phyloP scores from a whole-genome alignment of 345 rosid species.

The Gossypium australe region DNA sequence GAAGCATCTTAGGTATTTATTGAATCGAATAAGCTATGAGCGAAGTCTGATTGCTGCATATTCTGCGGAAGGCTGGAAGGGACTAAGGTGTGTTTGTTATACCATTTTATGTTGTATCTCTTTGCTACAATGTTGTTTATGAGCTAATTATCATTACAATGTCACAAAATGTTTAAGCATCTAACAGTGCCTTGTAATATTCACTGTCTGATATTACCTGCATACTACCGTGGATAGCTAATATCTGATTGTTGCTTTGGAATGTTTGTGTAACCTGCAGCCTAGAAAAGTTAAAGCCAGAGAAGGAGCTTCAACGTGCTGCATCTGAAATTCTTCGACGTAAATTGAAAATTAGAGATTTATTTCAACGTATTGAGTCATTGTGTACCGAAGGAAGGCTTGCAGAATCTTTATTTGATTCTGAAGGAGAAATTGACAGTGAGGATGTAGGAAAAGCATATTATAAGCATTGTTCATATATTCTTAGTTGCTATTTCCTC shows the following conservation, averaged over 20 bases:
- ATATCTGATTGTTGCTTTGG: slow-evolving; percentile 9
- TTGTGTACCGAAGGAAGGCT: slow-evolving; percentile 78
- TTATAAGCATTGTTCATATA: slow-evolving; percentile 12
- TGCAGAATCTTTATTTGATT: slow-evolving; percentile 77
- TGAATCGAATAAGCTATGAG: slow-evolving; percentile 71
- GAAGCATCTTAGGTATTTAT: slow-evolving; percentile 63
- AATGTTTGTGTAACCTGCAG: slow-evolving; percentile 37
- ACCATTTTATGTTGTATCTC: neutral
- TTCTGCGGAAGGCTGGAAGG: slow-evolving; percentile 99
- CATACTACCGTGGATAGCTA: neutral
- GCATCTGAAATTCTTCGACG: slow-evolving; percentile 64
- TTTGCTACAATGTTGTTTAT: neutral
- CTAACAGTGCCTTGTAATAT: neutral
- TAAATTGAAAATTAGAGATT: slow-evolving; percentile 78
- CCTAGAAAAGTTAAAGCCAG: slow-evolving; percentile 86
- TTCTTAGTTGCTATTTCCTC: neutral
- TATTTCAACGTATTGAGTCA: slow-evolving; percentile 67
- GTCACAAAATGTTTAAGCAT: neutral
- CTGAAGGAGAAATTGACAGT: slow-evolving; percentile 85
- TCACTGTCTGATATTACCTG: neutral
- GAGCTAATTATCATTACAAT: neutral
- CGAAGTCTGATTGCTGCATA: slow-evolving; percentile 81
- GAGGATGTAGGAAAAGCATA: slow-evolving; percentile 74
- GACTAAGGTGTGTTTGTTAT: slow-evolving; percentile 61
- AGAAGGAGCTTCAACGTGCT: slow-evolving; percentile 95